These are phyloP conservation scores for Dentipellis sp. DNA, from an alignment of 768 basidiomycete species.

Conservation along the genomic window DNA sequence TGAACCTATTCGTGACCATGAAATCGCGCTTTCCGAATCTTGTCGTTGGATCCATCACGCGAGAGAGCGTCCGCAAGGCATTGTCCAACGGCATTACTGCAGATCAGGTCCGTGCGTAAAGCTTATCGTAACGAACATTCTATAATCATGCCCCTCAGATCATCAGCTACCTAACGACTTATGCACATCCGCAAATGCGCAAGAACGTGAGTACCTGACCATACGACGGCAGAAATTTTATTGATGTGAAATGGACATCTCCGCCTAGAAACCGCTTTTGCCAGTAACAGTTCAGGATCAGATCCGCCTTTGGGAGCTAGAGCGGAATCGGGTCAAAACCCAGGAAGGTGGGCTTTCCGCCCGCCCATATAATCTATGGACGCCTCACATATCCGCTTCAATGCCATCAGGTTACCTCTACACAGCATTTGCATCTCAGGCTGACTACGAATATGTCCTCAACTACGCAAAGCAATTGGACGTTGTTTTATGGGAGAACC, in stretches of 20 bases:
- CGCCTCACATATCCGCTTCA: background rate
- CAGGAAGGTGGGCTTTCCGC: slow-evolving; percentile 55
- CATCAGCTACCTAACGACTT: slow-evolving; percentile 87
- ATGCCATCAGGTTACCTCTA: slow-evolving; percentile 67
- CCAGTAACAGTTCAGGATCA: slow-evolving; percentile 97
- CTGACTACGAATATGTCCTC: slow-evolving; percentile 81
- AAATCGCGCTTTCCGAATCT: slow-evolving; percentile 95
- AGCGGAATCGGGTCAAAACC: slow-evolving; percentile 82
- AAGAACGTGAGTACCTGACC: slow-evolving; percentile 55
- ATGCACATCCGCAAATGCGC: slow-evolving; percentile 98
- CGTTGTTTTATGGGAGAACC: slow-evolving; percentile 79
- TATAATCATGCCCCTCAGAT: slow-evolving; percentile 47
- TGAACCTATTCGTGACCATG: slow-evolving; percentile 88
- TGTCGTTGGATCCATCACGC: slow-evolving; percentile 90
- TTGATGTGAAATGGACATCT: slow-evolving; percentile 6
- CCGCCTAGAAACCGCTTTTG: slow-evolving; percentile 68
- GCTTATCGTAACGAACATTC: too few relatives aligned
- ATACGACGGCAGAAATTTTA: slow-evolving; percentile 4
- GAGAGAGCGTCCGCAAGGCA: slow-evolving; percentile 93
- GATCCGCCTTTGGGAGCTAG: slow-evolving; percentile 93
- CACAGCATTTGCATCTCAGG: slow-evolving; percentile 76
- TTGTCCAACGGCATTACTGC: slow-evolving; percentile 93
- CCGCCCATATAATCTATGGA: background rate
- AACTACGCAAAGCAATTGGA: slow-evolving; percentile 78
- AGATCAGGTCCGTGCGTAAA: slow-evolving; percentile 63